phyloP scores from a whole-genome alignment of 169 alveolate species.

The Plasmodium yoelii region DNA sequence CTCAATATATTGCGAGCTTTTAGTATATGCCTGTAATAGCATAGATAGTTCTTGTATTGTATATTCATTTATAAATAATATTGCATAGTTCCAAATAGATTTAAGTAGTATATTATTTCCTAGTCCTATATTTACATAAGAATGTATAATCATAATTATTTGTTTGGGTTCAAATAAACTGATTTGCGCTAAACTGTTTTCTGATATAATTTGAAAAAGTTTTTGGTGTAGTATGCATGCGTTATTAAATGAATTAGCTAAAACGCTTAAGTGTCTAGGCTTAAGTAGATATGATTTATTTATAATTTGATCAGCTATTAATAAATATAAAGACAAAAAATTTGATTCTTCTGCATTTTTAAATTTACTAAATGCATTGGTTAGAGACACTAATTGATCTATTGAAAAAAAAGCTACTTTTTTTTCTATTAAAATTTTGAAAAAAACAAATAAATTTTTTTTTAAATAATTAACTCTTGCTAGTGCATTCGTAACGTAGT shows the following conservation, averaged over 20 bases:
- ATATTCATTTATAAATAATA: conserved; percentile 31
- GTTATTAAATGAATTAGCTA: conserved; percentile 61
- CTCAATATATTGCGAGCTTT: conserved; percentile 50
- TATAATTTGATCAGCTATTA: conserved; percentile 54
- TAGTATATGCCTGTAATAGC: conserved; percentile 69
- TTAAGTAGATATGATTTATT: conserved; percentile 52
- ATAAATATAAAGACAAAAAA: conserved; percentile 38
- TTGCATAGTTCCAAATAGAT: conserved; percentile 34
- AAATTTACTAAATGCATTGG: conserved; percentile 66
- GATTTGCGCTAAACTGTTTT: conserved; percentile 24
- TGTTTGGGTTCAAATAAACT: conserved; percentile 63
- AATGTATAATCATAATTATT: conserved; percentile 65
- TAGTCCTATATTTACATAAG: conserved; percentile 65
- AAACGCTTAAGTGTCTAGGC: conserved; percentile 69
- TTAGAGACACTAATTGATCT: conserved; percentile 60
- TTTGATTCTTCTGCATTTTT: conserved; percentile 73
- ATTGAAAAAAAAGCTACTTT: conserved; percentile 22
- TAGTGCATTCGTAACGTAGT: conserved; percentile 46
- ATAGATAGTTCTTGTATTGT: conserved; percentile 59
- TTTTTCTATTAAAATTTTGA: conserved; percentile 38
- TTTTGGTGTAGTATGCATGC: conserved; percentile 65
- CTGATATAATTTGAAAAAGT: conserved; percentile 42
- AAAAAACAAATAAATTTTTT: conserved; percentile 42
- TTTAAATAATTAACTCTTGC: conserved; percentile 64
- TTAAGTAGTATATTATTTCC: conserved; percentile 30